Evolutionary conservation across 768 basidiomycete genomes (phyloP), one percentile per base, ranked within the genome.

Genomic region (Termitomyces bulborhizus): DNA sequence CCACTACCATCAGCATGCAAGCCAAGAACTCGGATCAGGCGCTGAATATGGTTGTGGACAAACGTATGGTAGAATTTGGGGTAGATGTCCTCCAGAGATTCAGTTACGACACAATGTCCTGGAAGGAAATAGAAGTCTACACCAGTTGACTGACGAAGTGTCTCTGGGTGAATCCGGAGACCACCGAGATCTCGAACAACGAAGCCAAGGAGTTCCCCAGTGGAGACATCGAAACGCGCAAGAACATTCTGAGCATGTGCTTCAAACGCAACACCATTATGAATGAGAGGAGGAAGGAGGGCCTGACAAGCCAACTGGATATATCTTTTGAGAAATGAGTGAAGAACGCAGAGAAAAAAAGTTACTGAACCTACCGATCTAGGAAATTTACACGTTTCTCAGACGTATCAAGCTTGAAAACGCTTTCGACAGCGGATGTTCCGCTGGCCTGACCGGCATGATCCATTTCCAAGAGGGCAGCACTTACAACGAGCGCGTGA

Each of bases 11-110:
- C 73, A 53, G 72, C 68, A 61, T 84, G 82, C 58, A 82, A 62
- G 3, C 73, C 76, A 18, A 84, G 73, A 7, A 82, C 66, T 27
- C 82, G 73, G 21, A 80, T 79, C 31, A 84, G 63, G 18, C 81
- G 76, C 64, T 84, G 82, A 21, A 83, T 68, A 57, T 84, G 82
- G 64, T 80, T 82, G 63, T 83, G 81, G 16, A 84, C 69, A 48
- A 82, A 76, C 1, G 81, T 83, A 63, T 83, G 81, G 60, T 84
- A 82, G 62, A 83, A 78, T 58, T 81, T 82, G 9, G 77, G 75
- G 49, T 77, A 81, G 1, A 73, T 76, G 55, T 82, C 81, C 56
- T 78, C 75, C 18, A 78, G 57, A 1, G 76, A 73, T 36, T 66
- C 59, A 0, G 80, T 78, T 15, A 73, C 74, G 49, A 83, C 72